A percentile compares a stretch with the other conserved stretches of the same genome.
phyloP scores from a whole-genome alignment of 208 protist genomes.

The Wallacemonas sp. region DNA sequence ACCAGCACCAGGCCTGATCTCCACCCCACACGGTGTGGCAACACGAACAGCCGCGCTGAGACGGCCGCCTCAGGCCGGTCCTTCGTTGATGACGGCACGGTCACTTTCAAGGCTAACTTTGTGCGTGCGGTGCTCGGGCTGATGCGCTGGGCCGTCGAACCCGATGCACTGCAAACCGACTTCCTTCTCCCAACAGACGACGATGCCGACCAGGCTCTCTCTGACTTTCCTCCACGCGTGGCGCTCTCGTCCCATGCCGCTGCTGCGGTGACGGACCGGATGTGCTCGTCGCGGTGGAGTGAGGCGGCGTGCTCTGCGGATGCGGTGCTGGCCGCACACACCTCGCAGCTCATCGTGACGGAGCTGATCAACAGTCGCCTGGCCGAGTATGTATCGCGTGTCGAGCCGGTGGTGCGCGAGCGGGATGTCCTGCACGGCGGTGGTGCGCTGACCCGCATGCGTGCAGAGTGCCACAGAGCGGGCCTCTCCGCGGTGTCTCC shows the following conservation, averaged over 20 bases:
- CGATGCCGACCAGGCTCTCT: no score
- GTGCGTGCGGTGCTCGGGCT: constrained; percentile 63
- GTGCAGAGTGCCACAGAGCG: neutral
- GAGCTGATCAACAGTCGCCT: constrained; percentile 52
- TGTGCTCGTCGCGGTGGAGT: neutral
- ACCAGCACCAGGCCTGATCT: neutral
- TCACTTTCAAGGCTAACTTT: constrained; percentile 17
- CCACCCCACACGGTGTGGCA: neutral
- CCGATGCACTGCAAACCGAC: constrained; percentile 21
- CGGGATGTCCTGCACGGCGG: neutral
- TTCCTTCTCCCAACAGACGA: neutral
- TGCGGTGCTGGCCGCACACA: constrained; percentile 41
- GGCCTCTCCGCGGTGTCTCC: neutral
- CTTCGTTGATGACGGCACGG: constrained; percentile 7
- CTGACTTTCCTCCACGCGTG: constrained; percentile 1
- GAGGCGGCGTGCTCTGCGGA: constrained; percentile 1
- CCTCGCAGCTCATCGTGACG: constrained; percentile 44
- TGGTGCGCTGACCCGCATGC: neutral
- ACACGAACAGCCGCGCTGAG: no score
- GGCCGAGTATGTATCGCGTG: constrained; percentile 61
- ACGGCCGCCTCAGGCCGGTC: no score
- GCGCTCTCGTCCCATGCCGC: neutral
- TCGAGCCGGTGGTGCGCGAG: constrained; percentile 43
- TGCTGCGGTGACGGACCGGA: no score
- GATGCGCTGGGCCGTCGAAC: constrained; percentile 68